phyloP scores from a whole-genome alignment of 768 basidiomycete genomes.

The Leccinum fibrillosum region DNA sequence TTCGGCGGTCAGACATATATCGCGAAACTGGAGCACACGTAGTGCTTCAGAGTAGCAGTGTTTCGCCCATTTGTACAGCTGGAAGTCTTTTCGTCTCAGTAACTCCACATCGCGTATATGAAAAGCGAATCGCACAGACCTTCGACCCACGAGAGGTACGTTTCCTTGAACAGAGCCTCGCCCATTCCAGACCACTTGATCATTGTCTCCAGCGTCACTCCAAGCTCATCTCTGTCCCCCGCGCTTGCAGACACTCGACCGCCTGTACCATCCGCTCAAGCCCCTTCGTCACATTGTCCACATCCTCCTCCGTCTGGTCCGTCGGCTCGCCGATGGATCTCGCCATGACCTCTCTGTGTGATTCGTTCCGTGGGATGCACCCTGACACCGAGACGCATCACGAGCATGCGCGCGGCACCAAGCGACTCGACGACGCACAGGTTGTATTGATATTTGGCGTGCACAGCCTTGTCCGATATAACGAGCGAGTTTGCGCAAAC shows the following conservation, averaged over 20 bases:
- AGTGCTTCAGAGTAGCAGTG: too few species aligned
- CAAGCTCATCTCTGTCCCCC: conserved; percentile 45
- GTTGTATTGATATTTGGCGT: conserved; percentile 79
- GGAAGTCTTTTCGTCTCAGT: conserved; percentile 45
- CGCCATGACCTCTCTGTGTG: conserved; percentile 63
- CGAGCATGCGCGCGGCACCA: conserved; percentile 72
- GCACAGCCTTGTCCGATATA: conserved; percentile 74
- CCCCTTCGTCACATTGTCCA: conserved; percentile 39
- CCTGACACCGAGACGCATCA: conserved; percentile 47
- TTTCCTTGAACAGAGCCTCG: conserved; percentile 52
- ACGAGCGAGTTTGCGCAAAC: conserved; percentile 58
- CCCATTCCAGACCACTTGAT: conserved; percentile 57
- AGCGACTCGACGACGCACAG: conserved; percentile 88
- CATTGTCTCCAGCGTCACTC: conserved; percentile 76
- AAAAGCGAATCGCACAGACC: conserved; percentile 41
- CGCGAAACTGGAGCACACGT: too few species aligned
- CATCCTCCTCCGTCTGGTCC: conserved; percentile 36
- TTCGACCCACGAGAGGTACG: conserved; percentile 78
- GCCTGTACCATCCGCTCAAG: conserved; percentile 46
- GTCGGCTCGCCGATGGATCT: conserved; percentile 47
- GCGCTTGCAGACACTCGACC: conserved; percentile 48
- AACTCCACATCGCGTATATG: not conserved
- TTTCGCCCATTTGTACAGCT: conserved; percentile 36
- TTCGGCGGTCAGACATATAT: too few species aligned
- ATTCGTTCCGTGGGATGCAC: conserved; percentile 43